Percentiles rank a stretch among this genome's conserved stretches.
phyloP scores from a whole-genome alignment of 2,329 filamentous ascomycete species.

The Clonostachys solani region DNA sequence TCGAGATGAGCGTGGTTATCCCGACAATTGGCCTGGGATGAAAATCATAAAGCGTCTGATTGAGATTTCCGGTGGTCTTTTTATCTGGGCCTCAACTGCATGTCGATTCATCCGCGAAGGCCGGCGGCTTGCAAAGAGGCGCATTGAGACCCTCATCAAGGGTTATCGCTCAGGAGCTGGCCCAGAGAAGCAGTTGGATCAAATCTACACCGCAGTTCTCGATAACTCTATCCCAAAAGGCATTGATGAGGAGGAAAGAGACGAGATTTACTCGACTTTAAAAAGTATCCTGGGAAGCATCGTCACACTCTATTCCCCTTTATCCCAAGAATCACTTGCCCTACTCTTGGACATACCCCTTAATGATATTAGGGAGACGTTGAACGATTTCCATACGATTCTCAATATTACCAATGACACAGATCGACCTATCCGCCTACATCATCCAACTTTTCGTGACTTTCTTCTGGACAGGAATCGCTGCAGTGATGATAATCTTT shows the following conservation, averaged over 20 bases:
- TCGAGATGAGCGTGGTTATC: too few species aligned
- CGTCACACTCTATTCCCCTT: neutral
- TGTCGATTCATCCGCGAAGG: conserved; percentile 8
- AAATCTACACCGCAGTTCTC: conserved; percentile 10
- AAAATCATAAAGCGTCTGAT: conserved; percentile 8
- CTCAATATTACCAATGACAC: neutral
- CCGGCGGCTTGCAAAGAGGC: conserved; percentile 5
- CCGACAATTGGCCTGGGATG: conserved; percentile 3
- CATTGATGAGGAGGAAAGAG: neutral
- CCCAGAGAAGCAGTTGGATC: conserved; percentile 1
- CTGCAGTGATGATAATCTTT: conserved; percentile 17
- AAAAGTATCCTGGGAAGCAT: neutral
- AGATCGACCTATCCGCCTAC: conserved; percentile 1
- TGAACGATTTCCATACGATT: conserved; percentile 8
- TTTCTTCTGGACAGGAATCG: conserved; percentile 24
- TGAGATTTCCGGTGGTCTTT: conserved; percentile 19
- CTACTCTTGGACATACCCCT: neutral
- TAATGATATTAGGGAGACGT: neutral
- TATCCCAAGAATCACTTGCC: neutral
- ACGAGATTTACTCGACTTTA: neutral
- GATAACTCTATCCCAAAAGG: neutral
- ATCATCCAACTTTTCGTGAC: conserved; percentile 25
- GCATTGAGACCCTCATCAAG: conserved; percentile 8
- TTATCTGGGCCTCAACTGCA: conserved; percentile 22
- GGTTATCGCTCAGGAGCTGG: conserved; percentile 9